These are phyloP conservation scores for Schwanniomyces occidentalis DNA, from an alignment of 805 yeast species.

Conservation along the genomic window DNA sequence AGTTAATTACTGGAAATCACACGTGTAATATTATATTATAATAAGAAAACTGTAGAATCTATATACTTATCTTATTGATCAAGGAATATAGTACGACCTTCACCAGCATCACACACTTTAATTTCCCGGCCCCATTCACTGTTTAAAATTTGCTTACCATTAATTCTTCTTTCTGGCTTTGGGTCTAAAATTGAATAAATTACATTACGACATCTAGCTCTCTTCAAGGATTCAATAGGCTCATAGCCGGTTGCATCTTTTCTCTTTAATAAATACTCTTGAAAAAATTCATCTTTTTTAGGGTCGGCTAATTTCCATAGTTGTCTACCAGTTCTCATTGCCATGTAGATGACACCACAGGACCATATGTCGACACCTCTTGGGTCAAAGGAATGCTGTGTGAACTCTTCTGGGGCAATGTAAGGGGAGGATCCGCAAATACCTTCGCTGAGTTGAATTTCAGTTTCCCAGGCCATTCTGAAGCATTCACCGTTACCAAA, in stretches of 20 bases:
- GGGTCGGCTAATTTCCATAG: constrained; percentile 82
- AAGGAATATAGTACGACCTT: constrained; percentile 17
- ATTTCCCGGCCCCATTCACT: constrained; percentile 97
- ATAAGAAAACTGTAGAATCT: background rate
- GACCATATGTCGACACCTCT: constrained; percentile 88
- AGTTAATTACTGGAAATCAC: background rate
- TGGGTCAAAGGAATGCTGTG: constrained; percentile 69
- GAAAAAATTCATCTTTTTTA: constrained; percentile 76
- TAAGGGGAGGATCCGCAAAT: constrained; percentile 86
- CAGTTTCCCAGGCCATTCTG: constrained; percentile 80
- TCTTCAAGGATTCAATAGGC: constrained; percentile 82
- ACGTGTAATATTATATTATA: constrained; percentile 1
- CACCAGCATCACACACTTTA: constrained; percentile 72
- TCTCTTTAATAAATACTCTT: constrained; percentile 71
- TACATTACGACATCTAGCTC: constrained; percentile 90
- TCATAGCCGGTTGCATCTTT: constrained; percentile 85
- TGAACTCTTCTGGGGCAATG: constrained; percentile 87
- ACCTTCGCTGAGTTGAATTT: constrained; percentile 69
- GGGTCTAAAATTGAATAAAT: constrained; percentile 94
- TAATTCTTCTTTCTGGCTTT: constrained; percentile 80
- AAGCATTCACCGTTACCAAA: constrained; percentile 86
- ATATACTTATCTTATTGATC: constrained; percentile 2
- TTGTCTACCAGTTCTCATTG: constrained; percentile 92
- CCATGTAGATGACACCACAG: constrained; percentile 90
- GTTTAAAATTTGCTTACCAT: constrained; percentile 82